These are phyloP conservation scores for Raphidocelis subcapitata DNA, from an alignment of 139 green algal species.

Conservation along the genomic window DNA sequence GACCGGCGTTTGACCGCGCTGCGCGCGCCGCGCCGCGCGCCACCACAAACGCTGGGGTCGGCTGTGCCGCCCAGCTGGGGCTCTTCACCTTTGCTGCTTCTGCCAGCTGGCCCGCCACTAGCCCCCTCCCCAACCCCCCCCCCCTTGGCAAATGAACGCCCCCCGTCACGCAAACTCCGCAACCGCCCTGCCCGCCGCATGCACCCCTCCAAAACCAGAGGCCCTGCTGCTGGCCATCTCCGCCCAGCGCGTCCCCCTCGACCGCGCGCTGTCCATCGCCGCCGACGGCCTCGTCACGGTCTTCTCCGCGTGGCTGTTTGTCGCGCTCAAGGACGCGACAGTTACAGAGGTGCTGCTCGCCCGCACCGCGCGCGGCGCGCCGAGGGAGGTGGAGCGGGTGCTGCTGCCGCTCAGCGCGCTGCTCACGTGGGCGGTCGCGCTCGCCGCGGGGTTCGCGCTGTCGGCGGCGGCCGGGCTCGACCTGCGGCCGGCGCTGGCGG, in stretches of 20 bases:
- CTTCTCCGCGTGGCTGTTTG: constrained; percentile 11
- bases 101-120: no score
- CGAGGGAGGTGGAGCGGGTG: constrained; percentile 10
- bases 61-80: no score
- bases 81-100: no score
- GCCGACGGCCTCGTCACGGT: background rate
- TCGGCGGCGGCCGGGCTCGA: constrained; percentile 14
- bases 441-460: constrained; percentile 4
- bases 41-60: no score
- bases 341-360: constrained; percentile 1
- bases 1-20: no score
- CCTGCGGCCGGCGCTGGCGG: constrained; percentile 32
- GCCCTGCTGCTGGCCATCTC: no score
- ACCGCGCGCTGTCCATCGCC: background rate
- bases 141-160: no score
- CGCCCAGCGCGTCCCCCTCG: constrained; percentile 2
- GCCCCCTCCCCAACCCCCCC: no score
- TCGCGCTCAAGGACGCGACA: constrained; percentile 13
- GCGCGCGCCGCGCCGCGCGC: no score
- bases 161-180: no score
- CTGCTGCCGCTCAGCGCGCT: constrained; percentile 23
- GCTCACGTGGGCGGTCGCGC: constrained; percentile 26
- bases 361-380: constrained; percentile 6
- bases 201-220: no score
- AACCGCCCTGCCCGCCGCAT: no score